Base-by-base conservation (phyloP, 2,329 filamentous ascomycete species). In the Bimuria novae-zelandiae region DNA sequence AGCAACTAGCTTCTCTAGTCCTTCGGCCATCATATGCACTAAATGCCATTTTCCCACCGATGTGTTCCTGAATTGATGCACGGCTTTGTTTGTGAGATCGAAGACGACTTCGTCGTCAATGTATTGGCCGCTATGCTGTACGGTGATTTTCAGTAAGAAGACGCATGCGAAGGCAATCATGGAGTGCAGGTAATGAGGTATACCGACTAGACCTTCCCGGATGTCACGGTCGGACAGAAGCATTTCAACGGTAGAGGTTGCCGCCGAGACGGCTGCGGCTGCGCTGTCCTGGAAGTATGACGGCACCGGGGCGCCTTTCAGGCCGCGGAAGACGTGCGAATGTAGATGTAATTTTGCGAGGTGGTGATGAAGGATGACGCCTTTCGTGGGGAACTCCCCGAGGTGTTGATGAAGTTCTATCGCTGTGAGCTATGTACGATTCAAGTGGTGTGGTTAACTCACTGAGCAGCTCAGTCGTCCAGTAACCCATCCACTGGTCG, bases 141-240 rank as follows among this genome's bases (percentile, higher is more conserved):
- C 71, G 1, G 78, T 73, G 1, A 81, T 68, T 54, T 81, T 80
- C 30, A 80, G 73, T 1, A 82, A 70, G 53, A 82, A 82, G 59
- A 81, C 78, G 59, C 78, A 81, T 1, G 80, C 79, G 52, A 82
- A 82, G 0, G 77, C 79, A 0, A 79, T 80, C 80, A 82, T 82
- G 39, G 77, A 79, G 51, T 80, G 77, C 37, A 81, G 73, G 44
- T 81, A 82, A 3, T 78, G 77, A 1, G 80, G 80, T 65, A 82
- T 79, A 1, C 80, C 76, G 52, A 57, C 71, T 0, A 76, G 60
- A 1, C 73, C 73, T 8, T 72, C 69, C 2, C 74, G 71, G 3
- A 81, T 72, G 27, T 79, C 76, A 0, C 70, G 62, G 27, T 80
- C 77, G 0, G 67, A 74, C 4, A 79, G 63, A 6, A 81, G 70